Evolutionary conservation across 768 basidiomycete genomes (phyloP).

Genomic region (Lactarius akahatsu): DNA sequence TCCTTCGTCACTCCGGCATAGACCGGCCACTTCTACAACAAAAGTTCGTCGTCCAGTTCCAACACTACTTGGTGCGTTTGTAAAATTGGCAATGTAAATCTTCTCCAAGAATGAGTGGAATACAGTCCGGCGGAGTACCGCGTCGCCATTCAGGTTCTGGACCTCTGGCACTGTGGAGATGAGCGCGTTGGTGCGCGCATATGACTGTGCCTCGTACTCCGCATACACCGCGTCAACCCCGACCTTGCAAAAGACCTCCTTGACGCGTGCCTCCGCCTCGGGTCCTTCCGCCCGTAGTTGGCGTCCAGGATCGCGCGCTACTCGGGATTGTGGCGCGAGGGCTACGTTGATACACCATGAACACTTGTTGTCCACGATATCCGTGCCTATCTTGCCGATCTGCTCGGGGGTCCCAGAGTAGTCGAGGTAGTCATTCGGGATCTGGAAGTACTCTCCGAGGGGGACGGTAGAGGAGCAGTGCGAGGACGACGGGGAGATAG

Average conservation of each 20-base stretch:
- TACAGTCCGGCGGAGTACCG: conserved; percentile 57
- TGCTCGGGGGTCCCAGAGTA: conserved; percentile 85
- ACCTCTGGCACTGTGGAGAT: conserved; percentile 74
- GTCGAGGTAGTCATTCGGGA: conserved; percentile 97
- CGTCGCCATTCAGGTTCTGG: conserved; percentile 35
- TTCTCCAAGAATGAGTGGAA: conserved; percentile 87
- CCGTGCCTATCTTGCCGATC: conserved; percentile 96
- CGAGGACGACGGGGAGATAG: conserved; percentile 96
- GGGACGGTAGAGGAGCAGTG: conserved; percentile 80
- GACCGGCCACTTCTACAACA: too few relatives aligned
- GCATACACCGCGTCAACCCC: conserved; percentile 66
- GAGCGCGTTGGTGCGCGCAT: conserved; percentile 60
- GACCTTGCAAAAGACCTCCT: conserved; percentile 71
- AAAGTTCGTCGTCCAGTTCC: too few relatives aligned
- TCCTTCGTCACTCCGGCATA: too few relatives aligned
- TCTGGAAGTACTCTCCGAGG: conserved; percentile 97
- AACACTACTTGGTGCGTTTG: conserved; percentile 48
- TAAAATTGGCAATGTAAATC: too few relatives aligned
- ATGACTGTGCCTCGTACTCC: conserved; percentile 74
- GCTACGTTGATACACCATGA: conserved; percentile 94
- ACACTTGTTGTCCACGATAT: conserved; percentile 99
- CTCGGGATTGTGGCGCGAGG: conserved; percentile 43
- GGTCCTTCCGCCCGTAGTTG: conserved; percentile 65
- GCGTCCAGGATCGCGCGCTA: conserved; percentile 62
- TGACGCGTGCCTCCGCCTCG: conserved; percentile 57